These are phyloP conservation scores for Amborella trichopoda DNA, from an alignment of 164 flowering plant genomes.

Conservation along the genomic window DNA sequence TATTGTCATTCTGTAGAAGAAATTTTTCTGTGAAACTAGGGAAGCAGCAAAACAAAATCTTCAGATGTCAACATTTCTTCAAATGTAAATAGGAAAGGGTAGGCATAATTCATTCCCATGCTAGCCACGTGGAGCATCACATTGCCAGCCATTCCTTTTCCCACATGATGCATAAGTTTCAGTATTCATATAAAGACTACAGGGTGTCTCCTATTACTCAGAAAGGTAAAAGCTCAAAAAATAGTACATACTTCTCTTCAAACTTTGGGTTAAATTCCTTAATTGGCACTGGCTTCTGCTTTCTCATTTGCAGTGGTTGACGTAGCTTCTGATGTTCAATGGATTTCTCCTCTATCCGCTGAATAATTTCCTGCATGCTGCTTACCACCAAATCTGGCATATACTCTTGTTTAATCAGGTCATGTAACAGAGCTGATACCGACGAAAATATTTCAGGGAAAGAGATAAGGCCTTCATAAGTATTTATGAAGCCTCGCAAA, in stretches of 20 bases:
- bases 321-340: constrained; percentile 44
- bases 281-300: constrained; percentile 68
- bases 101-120: no score
- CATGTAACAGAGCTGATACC: constrained; percentile 32
- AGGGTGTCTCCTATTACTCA: no score
- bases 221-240: no score
- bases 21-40: no score
- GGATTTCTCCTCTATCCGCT: constrained; percentile 33
- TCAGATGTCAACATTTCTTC: no score
- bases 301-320: constrained; percentile 75
- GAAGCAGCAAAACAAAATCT: no score
- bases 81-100: no score
- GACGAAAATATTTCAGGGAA: constrained; percentile 84
- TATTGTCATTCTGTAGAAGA: no score
- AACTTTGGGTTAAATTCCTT: constrained; percentile 62
- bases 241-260: constrained; percentile 62
- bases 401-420: constrained; percentile 33
- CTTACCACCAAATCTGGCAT: constrained; percentile 34
- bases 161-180: no score
- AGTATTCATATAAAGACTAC: no score
- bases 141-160: no score
- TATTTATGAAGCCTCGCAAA: constrained; percentile 45
- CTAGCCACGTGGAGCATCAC: no score
- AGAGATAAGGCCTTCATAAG: constrained; percentile 44
- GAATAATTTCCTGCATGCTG: constrained; percentile 32